These are phyloP conservation scores for Lecanoromycetidae sp. DNA, from an alignment of 2,329 filamentous ascomycete genomes.

Conservation along the genomic window DNA sequence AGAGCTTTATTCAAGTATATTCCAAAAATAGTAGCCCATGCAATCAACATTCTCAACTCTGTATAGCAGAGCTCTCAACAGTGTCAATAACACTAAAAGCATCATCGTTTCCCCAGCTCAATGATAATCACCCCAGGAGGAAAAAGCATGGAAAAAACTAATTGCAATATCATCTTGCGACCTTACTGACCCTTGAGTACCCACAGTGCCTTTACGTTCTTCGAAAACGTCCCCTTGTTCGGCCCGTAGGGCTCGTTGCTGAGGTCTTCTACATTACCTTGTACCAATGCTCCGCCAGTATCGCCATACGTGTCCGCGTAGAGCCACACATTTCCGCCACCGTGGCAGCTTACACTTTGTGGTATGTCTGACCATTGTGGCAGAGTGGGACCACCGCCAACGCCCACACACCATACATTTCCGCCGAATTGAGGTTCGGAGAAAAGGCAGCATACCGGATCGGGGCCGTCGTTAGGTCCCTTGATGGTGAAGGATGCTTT, in stretches of 20 bases:
- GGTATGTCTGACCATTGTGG: constrained; percentile 6
- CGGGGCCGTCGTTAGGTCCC: background rate
- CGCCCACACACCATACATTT: constrained; percentile 1
- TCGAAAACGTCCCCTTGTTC: constrained; percentile 4
- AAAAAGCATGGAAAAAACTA: no score
- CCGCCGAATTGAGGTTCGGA: background rate
- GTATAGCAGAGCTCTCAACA: no score
- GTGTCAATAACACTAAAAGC: no score
- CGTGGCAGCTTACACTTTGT: constrained; percentile 9
- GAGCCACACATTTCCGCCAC: background rate
- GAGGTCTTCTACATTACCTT: constrained; percentile 4
- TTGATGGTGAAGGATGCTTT: constrained; percentile 2
- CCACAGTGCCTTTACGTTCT: constrained; percentile 8
- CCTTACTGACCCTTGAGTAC: no score
- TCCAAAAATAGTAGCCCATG: no score
- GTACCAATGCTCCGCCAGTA: background rate
- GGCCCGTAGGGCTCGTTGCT: constrained; percentile 1
- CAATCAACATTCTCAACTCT: no score
- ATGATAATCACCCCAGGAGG: no score
- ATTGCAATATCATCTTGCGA: no score
- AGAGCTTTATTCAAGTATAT: no score
- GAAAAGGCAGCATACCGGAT: constrained; percentile 11
- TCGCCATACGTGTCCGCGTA: constrained; percentile 4
- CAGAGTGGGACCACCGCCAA: background rate
- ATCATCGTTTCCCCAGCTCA: no score